Evolutionary conservation across 2,329 filamentous ascomycete species (phyloP).

Genomic region (Sarocladium brachiariae): DNA sequence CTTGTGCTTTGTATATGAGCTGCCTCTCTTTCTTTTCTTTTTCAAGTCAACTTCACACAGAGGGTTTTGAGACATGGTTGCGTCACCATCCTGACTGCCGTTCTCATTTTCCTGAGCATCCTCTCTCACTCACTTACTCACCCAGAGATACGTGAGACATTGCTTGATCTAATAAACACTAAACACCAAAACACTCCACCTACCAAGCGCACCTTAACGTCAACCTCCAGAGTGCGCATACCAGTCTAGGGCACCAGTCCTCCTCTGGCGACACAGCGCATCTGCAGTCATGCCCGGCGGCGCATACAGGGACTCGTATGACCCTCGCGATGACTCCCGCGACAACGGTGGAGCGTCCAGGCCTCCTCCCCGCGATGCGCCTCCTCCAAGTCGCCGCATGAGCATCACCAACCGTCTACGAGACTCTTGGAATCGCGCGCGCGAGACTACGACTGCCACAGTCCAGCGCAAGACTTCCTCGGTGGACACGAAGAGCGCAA

Average conservation of each 20-base stretch:
- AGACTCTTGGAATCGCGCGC: slow-evolving; percentile 26
- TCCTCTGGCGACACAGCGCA: neutral
- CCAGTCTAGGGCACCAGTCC: neutral
- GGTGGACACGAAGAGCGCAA: slow-evolving; percentile 25
- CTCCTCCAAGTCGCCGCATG: slow-evolving; percentile 28
- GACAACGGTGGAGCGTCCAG: neutral
- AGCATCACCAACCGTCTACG: slow-evolving; percentile 34
- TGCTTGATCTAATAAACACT: slow-evolving; percentile 3
- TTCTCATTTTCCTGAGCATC: too few relatives aligned
- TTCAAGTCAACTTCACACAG: neutral
- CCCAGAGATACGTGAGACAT: slow-evolving; percentile 8
- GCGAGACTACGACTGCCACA: slow-evolving; percentile 21
- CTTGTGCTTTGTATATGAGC: neutral
- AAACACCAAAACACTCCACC: neutral
- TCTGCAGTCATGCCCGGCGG: slow-evolving; percentile 2
- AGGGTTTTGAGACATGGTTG: neutral
- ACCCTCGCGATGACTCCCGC: slow-evolving; percentile 1
- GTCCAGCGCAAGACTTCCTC: slow-evolving; percentile 25
- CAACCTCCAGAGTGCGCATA: neutral
- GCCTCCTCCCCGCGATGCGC: slow-evolving; percentile 13
- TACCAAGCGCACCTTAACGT: neutral
- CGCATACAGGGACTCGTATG: neutral
- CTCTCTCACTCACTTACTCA: neutral
- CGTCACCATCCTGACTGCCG: neutral
- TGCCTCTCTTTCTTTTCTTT: too few relatives aligned